These are phyloP conservation scores for Clarireedia hainanense DNA, from an alignment of 2,329 filamentous ascomycete species.

Conservation along the genomic window DNA sequence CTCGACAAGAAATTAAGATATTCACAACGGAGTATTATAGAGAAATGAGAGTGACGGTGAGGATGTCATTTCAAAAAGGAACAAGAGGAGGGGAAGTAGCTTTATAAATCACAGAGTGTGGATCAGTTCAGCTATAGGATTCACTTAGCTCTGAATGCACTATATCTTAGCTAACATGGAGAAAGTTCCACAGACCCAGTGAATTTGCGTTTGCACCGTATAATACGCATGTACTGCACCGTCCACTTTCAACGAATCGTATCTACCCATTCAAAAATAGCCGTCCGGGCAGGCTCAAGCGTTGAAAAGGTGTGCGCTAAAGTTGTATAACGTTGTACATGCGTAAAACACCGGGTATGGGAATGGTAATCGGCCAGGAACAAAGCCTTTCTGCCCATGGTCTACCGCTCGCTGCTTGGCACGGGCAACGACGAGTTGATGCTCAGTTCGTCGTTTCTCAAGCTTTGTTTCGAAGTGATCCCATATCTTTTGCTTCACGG, in stretches of 20 bases:
- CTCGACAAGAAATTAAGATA: not conserved
- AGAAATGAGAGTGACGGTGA: not conserved
- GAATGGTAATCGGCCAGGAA: too few relatives aligned
- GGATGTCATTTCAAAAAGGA: not conserved
- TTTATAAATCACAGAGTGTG: slow-evolving; percentile 5
- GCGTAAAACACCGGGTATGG: not conserved
- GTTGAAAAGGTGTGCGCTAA: not conserved
- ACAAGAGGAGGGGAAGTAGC: not conserved
- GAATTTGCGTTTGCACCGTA: not conserved
- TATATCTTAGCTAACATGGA: not conserved
- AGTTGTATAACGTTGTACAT: not conserved
- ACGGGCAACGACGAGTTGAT: too few relatives aligned
- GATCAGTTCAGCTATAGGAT: not conserved
- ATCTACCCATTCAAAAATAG: too few relatives aligned
- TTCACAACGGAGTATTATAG: not conserved
- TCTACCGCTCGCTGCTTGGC: too few relatives aligned
- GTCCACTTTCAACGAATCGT: not conserved
- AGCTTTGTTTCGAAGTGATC: not conserved
- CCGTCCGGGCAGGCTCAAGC: not conserved
- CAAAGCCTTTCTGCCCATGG: too few relatives aligned
- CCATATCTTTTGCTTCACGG: not conserved
- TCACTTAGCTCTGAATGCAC: not conserved
- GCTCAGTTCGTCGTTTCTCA: not conserved
- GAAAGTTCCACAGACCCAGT: not conserved
- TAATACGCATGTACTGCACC: not conserved